Conservation (phyloP, 306 rosid species). For the Cucumis hystrix region DNA sequence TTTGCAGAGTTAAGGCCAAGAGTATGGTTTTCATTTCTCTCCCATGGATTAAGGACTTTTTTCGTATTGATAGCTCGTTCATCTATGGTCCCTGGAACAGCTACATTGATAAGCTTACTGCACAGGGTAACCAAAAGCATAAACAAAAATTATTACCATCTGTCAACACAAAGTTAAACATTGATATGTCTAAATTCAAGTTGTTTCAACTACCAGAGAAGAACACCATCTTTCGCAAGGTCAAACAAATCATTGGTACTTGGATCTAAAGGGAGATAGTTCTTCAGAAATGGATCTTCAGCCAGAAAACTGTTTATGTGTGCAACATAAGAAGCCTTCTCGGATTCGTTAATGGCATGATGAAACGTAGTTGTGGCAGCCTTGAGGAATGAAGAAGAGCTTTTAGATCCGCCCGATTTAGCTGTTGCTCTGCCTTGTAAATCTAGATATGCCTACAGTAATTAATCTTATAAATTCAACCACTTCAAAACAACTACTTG, state of each 20-base stretch:
- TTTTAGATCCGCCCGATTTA: conserved; percentile 57
- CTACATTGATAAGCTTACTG: conserved; percentile 92
- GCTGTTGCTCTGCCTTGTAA: conserved; percentile 43
- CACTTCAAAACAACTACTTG: background rate
- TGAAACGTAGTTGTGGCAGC: conserved; percentile 78
- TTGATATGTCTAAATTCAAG: conserved; percentile 1
- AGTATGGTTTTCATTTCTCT: conserved; percentile 95
- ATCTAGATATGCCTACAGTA: conserved; percentile 59
- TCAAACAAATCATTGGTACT: conserved; percentile 67
- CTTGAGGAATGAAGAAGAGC: conserved; percentile 75
- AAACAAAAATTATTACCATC: conserved; percentile 10
- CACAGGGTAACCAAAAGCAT: conserved; percentile 25
- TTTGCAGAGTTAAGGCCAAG: conserved; percentile 96
- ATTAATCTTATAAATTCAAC: conserved; percentile 8
- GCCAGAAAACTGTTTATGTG: conserved; percentile 77
- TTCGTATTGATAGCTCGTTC: conserved; percentile 97
- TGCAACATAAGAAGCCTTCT: conserved; percentile 86
- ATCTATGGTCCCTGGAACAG: conserved; percentile 98
- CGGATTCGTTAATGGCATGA: conserved; percentile 85
- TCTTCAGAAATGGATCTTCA: conserved; percentile 67
- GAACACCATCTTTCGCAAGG: conserved; percentile 89
- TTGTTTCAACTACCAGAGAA: conserved; percentile 57
- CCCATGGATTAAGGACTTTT: conserved; percentile 90
- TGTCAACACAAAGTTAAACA: background rate
- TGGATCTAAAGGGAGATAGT: conserved; percentile 83